Conservation (phyloP, 129 eudicot genomes). For the Apium graveolens region DNA sequence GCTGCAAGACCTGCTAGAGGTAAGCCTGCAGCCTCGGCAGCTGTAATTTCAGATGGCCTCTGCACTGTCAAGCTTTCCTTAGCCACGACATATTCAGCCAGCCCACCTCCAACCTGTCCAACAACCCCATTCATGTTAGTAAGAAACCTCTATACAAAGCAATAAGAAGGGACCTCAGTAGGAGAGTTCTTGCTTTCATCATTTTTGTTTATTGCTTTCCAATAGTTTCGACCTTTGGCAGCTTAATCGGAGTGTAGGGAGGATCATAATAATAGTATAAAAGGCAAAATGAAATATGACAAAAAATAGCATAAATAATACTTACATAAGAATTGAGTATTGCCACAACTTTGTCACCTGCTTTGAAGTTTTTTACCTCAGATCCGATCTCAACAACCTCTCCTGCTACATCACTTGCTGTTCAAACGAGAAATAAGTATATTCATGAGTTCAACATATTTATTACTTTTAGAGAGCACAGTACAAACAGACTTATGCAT, state of each 20-base stretch:
- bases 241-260: not conserved
- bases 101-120: slow-evolving; percentile 55
- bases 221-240: not conserved
- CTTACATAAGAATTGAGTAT: slow-evolving; percentile 21
- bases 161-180: not conserved
- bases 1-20: slow-evolving; percentile 75
- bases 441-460: not conserved
- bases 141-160: not conserved
- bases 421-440: slow-evolving; percentile 5
- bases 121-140: slow-evolving; percentile 26
- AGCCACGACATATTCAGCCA: slow-evolving; percentile 64
- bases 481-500: not conserved
- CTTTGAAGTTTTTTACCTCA: slow-evolving; percentile 35
- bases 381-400: slow-evolving; percentile 46
- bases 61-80: slow-evolving; percentile 51
- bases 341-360: slow-evolving; percentile 55
- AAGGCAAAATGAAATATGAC: not conserved
- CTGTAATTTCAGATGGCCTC: slow-evolving; percentile 77
- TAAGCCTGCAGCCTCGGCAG: slow-evolving; percentile 64
- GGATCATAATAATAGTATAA: not conserved
- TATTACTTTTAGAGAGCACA: not conserved
- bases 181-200: not conserved
- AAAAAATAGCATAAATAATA: not conserved
- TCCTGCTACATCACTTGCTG: slow-evolving; percentile 48
- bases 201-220: not conserved